Percentiles rank a stretch among this genome's conserved stretches.
These are phyloP conservation scores for Prunus fruticosa DNA, from an alignment of 306 rosid genomes.

Conservation along the genomic window DNA sequence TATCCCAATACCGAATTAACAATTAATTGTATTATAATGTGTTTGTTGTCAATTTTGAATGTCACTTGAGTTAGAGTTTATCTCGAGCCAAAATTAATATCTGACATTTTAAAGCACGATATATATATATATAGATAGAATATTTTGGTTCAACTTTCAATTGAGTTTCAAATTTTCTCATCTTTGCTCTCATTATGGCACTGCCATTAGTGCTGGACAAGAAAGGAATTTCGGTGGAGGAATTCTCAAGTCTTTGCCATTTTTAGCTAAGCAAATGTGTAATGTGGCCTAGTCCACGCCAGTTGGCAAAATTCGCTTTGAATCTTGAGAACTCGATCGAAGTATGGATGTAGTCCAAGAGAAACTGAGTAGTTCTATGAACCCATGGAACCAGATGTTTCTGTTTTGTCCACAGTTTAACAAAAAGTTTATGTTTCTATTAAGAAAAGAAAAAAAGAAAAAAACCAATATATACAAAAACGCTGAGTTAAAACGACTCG, in stretches of 20 bases:
- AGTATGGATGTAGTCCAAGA: not conserved
- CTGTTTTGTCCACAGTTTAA: not conserved
- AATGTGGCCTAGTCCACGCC: not conserved
- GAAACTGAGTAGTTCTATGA: not conserved
- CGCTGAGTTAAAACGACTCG: too few species aligned
- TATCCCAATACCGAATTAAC: too few species aligned
- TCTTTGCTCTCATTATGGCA: not conserved
- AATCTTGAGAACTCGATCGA: not conserved
- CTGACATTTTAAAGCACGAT: too few species aligned
- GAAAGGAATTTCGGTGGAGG: not conserved
- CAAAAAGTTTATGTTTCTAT: not conserved
- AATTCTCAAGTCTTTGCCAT: not conserved
- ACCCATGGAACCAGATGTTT: not conserved
- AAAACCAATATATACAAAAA: too few species aligned
- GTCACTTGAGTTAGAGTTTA: too few species aligned
- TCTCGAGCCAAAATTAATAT: too few species aligned
- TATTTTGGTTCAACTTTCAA: not conserved
- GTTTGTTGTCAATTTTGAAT: too few species aligned
- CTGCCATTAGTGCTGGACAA: not conserved
- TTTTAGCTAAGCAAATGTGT: not conserved
- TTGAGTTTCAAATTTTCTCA: not conserved
- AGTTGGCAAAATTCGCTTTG: not conserved
- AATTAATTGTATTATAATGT: too few species aligned
- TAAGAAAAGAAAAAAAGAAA: too few species aligned
- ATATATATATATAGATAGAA: too few species aligned